Evolutionary conservation across 2,329 filamentous ascomycete species (phyloP).

Genomic region (Pyrenochaeta sp.): DNA sequence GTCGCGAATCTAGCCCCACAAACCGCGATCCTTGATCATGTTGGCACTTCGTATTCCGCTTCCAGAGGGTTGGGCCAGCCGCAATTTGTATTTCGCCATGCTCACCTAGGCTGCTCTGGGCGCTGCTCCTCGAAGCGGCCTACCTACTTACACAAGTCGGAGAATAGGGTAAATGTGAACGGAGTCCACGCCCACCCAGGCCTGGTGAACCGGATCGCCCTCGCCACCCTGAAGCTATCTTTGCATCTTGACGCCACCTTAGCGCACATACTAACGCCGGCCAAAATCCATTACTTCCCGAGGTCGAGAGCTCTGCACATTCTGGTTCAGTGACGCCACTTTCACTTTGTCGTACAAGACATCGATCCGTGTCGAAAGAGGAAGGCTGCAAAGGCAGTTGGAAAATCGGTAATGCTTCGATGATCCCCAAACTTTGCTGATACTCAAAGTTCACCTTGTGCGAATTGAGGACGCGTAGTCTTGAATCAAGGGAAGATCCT

Average conservation of each 20-base stretch:
- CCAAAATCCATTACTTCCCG: neutral
- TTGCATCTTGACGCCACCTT: neutral
- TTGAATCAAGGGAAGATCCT: conserved; percentile 5
- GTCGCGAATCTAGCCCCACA: conserved; percentile 3
- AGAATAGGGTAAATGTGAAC: conserved; percentile 30
- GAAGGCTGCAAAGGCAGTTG: neutral
- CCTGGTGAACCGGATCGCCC: neutral
- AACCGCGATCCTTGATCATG: neutral
- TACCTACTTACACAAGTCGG: conserved; percentile 13
- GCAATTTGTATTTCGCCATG: neutral
- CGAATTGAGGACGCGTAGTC: conserved; percentile 35
- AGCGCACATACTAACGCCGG: neutral
- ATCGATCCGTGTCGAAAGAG: neutral
- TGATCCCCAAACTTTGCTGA: neutral
- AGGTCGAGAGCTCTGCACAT: neutral
- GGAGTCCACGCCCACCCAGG: conserved; percentile 3
- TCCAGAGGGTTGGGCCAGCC: neutral
- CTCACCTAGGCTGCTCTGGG: neutral
- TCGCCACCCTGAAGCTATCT: neutral
- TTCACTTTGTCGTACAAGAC: neutral
- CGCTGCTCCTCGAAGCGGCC: neutral
- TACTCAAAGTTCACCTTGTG: conserved; percentile 6
- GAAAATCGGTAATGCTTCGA: neutral
- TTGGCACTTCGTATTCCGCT: neutral
- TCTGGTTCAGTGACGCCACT: neutral